These are phyloP conservation scores for Suhomyces xylopsoci DNA, from an alignment of 805 yeast species.

Conservation along the genomic window DNA sequence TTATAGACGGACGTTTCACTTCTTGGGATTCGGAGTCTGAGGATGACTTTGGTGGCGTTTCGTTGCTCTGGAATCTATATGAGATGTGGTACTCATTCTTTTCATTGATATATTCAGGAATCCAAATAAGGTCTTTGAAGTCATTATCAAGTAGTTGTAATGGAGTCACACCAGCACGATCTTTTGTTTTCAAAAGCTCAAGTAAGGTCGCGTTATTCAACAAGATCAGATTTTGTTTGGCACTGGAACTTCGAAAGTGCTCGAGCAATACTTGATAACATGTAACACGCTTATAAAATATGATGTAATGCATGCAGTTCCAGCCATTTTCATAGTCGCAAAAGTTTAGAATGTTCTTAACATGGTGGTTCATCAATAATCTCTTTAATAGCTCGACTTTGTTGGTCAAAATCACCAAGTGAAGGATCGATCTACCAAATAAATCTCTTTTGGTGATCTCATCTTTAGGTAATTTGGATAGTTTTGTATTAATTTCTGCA, in stretches of 20 bases:
- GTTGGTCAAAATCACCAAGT: slow-evolving; percentile 50
- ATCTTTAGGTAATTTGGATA: slow-evolving; percentile 25
- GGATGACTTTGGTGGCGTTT: not conserved
- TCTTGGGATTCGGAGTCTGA: not conserved
- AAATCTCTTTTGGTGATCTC: slow-evolving; percentile 55
- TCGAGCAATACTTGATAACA: slow-evolving; percentile 46
- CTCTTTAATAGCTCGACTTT: slow-evolving; percentile 44
- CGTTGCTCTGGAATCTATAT: slow-evolving; percentile 16
- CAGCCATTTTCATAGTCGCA: slow-evolving; percentile 77
- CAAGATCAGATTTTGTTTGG: slow-evolving; percentile 13
- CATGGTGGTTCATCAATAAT: slow-evolving; percentile 46
- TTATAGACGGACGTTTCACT: slow-evolving; percentile 5
- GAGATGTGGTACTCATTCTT: slow-evolving; percentile 26
- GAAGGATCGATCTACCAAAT: slow-evolving; percentile 69
- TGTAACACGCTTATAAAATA: slow-evolving; percentile 53
- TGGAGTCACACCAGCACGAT: slow-evolving; percentile 70
- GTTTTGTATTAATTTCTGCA: not conserved
- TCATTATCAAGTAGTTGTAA: slow-evolving; percentile 59
- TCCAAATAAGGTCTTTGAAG: slow-evolving; percentile 39
- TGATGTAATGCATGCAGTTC: slow-evolving; percentile 73
- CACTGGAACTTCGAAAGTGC: slow-evolving; percentile 15
- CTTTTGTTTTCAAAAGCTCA: slow-evolving; percentile 54
- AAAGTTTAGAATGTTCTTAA: slow-evolving; percentile 37
- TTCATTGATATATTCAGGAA: slow-evolving; percentile 42
- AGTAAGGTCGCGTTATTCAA: slow-evolving; percentile 20